Percentiles rank a stretch among this genome's conserved stretches.
These are phyloP conservation scores for Staphylotrichum tortipilum DNA, from an alignment of 495 filamentous ascomycete species.

Conservation along the genomic window DNA sequence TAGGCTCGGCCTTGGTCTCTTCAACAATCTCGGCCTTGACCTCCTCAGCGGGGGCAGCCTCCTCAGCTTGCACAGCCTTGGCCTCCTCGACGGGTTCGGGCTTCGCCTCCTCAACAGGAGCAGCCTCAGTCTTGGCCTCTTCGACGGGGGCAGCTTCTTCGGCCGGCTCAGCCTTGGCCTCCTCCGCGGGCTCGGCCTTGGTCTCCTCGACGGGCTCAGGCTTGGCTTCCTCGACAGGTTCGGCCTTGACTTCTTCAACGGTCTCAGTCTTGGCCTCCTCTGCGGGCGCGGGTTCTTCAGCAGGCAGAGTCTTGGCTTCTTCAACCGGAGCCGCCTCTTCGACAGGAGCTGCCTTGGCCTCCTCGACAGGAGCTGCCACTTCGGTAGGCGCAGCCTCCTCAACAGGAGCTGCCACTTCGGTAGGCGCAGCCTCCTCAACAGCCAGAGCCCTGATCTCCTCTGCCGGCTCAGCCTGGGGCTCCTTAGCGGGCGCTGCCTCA, in stretches of 20 bases:
- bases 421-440: background rate
- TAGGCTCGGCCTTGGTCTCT: too few species aligned
- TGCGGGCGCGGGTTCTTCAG: constrained; percentile 2
- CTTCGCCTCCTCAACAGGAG: background rate
- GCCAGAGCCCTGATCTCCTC: background rate
- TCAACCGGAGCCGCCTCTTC: background rate
- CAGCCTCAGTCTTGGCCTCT: background rate
- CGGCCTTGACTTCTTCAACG: constrained; percentile 4
- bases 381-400: background rate
- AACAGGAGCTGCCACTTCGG: too few species aligned
- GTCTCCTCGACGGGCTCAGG: constrained; percentile 1
- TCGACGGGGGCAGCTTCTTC: background rate
- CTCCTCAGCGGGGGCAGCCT: background rate
- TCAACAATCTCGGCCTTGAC: constrained; percentile 4
- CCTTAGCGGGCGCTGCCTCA: background rate
- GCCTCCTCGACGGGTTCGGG: constrained; percentile 5
- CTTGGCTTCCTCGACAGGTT: constrained; percentile 5
- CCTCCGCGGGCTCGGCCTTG: constrained; percentile 5
- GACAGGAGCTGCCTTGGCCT: constrained; percentile 1
- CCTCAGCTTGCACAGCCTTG: constrained; percentile 6
- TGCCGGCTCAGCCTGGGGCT: background rate
- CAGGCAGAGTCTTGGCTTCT: background rate
- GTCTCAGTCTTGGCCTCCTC: constrained; percentile 5
- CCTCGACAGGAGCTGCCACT: constrained; percentile 8
- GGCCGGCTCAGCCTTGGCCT: background rate